Percentiles rank a stretch among this genome's conserved stretches.
Conservation (phyloP, 345 rosid species). For the Pugionium dolabratum region DNA sequence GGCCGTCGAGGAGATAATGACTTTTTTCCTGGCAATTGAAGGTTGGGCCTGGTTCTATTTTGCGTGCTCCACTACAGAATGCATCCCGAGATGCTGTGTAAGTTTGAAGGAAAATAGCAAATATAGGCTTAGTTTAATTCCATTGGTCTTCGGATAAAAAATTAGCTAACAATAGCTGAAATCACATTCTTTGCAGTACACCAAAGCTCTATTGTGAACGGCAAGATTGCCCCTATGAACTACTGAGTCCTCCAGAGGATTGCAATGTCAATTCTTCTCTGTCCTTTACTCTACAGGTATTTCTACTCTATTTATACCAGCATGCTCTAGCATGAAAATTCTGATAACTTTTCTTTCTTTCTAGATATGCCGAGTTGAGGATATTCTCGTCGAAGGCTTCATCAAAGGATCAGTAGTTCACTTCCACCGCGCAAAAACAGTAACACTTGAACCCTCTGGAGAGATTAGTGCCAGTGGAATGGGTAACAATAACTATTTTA, state of each 20-base stretch:
- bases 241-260: constrained; percentile 95
- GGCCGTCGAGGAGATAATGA: constrained; percentile 17
- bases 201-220: constrained; percentile 84
- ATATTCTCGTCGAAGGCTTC: constrained; percentile 78
- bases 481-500: constrained; percentile 55
- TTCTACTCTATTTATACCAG: constrained; percentile 29
- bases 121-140: constrained; percentile 23
- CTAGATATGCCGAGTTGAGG: constrained; percentile 98
- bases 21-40: constrained; percentile 41
- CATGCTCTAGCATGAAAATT: constrained; percentile 24
- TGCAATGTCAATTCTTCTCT: constrained; percentile 97
- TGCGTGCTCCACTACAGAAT: constrained; percentile 89
- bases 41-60: constrained; percentile 91
- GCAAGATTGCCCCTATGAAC: constrained; percentile 82
- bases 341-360: constrained; percentile 37
- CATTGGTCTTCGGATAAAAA: neutral
- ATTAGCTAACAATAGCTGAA: constrained; percentile 19
- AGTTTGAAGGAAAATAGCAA: constrained; percentile 44
- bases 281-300: constrained; percentile 96
- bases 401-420: constrained; percentile 94
- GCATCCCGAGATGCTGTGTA: constrained; percentile 80
- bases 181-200: constrained; percentile 52
- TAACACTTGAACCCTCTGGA: constrained; percentile 76
- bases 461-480: constrained; percentile 80
- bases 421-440: constrained; percentile 91